Evolutionary conservation across 148 eudicot genomes (phyloP).

Genomic region (Rhododendron kiyosumense): DNA sequence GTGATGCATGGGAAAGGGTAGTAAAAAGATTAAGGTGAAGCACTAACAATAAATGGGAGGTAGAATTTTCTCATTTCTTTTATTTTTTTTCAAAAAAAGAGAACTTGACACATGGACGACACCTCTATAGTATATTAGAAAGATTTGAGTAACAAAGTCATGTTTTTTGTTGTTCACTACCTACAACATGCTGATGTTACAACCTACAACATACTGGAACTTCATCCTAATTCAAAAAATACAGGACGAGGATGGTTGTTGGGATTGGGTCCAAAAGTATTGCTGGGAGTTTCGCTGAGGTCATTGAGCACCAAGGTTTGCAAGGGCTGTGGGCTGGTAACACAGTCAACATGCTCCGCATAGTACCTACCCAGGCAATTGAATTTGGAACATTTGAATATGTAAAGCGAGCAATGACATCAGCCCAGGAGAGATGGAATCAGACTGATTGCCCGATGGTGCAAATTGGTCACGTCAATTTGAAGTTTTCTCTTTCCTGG

Average conservation of each 20-base stretch:
- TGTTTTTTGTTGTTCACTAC: not conserved
- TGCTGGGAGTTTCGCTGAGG: slow-evolving; percentile 69
- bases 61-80: not conserved
- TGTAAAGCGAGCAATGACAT: slow-evolving; percentile 79
- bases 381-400: slow-evolving; percentile 93
- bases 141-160: not conserved
- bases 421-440: slow-evolving; percentile 72
- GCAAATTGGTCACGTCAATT: slow-evolving; percentile 57
- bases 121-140: not conserved
- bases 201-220: not conserved
- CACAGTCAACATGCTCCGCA: slow-evolving; percentile 87
- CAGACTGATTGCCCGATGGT: slow-evolving; percentile 47
- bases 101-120: not conserved
- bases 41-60: not conserved
- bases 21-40: not conserved
- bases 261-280: slow-evolving; percentile 85
- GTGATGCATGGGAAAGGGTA: not conserved
- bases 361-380: slow-evolving; percentile 91
- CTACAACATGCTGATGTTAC: not conserved
- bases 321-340: slow-evolving; percentile 96
- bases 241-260: slow-evolving; percentile 98
- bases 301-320: slow-evolving; percentile 77
- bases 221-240: slow-evolving; percentile 20
- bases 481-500: slow-evolving; percentile 73
- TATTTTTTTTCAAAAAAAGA: not conserved